Evolutionary conservation across 257 asterid genomes (phyloP).

Genomic region (Scutellaria minor): DNA sequence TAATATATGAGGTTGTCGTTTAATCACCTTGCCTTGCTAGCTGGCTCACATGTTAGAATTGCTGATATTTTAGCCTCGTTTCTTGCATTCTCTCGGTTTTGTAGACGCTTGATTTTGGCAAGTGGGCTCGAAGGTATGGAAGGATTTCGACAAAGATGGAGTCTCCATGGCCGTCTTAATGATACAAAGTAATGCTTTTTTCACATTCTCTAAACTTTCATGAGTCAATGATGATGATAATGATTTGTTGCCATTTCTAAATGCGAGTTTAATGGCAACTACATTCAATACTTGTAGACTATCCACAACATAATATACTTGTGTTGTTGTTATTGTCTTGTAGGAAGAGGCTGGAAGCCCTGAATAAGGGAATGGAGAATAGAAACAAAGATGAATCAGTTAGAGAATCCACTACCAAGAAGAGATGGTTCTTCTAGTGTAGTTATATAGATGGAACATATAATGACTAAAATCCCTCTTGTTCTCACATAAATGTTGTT

Average conservation of each 20-base stretch:
- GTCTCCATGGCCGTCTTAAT: slow-evolving; percentile 81
- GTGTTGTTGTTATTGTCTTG: neutral
- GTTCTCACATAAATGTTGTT: no score
- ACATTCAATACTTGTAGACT: neutral
- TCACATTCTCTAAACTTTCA: slow-evolving; percentile 23
- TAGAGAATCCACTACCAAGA: slow-evolving; percentile 46
- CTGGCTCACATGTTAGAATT: no score
- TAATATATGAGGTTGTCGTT: neutral
- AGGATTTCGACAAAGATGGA: slow-evolving; percentile 94
- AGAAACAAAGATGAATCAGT: slow-evolving; percentile 54
- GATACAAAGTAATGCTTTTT: slow-evolving; percentile 69
- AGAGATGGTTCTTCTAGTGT: slow-evolving; percentile 82
- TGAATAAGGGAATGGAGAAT: slow-evolving; percentile 78
- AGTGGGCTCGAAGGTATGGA: slow-evolving; percentile 92
- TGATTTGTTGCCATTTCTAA: neutral
- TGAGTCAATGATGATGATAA: slow-evolving; percentile 1
- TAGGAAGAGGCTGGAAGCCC: slow-evolving; percentile 75
- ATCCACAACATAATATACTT: neutral
- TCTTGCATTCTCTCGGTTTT: neutral
- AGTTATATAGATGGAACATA: neutral
- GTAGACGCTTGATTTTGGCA: slow-evolving; percentile 89
- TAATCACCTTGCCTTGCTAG: no score
- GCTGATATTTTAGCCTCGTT: neutral
- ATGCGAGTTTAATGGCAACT: neutral
- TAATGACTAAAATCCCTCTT: no score